Evolutionary conservation across 345 rosid species (phyloP), one percentile per base, ranked within the genome.

Genomic region (Linum usitatissimum): DNA sequence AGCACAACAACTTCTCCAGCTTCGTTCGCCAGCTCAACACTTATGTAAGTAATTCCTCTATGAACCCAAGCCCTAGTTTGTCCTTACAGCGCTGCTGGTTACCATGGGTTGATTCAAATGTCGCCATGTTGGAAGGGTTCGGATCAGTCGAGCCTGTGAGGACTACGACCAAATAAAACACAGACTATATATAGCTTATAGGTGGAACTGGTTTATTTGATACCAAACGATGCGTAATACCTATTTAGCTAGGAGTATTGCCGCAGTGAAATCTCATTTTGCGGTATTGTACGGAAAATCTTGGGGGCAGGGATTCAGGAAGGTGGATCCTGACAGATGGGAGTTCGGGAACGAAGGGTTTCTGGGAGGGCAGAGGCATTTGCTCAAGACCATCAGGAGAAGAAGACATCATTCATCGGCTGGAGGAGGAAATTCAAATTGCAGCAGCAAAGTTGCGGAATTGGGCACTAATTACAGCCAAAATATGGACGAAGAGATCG

Each of bases 321-420:
- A 55, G 59, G 18, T 55, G 6, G 59, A 55, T 28, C 6, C 59
- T 18, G 59, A 55, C 15, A 55, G 18, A 19, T 55, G 59, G 59
- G 59, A 55, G 59, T 55, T 55, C 18, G 59, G 20, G 28, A 55
- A 55, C 30, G 59, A 55, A 19, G 23, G 30, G 4, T 55, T 55
- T 28, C 59, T 9, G 14, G 6, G 28, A 55, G 59, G 59, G 13
- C 59, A 55, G 28, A 55, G 18, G 59, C 59, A 55, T 55, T 19
- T 55, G 21, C 30, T 55, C 3, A 18, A 19, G 28, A 55, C n/a
- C 8, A 55, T 55, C 59, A 18, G 18, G 59, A 18, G 59, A 19
- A 12, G 59, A 17, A 55, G 30, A 12, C 30, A 20, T n/a, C n/a
- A n/a, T n/a, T n/a, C n/a, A n/a, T n/a, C n/a, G n/a, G n/a, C n/a